These are phyloP conservation scores for Penicillium samsonianum DNA, from an alignment of 495 filamentous ascomycete species.

Conservation along the genomic window DNA sequence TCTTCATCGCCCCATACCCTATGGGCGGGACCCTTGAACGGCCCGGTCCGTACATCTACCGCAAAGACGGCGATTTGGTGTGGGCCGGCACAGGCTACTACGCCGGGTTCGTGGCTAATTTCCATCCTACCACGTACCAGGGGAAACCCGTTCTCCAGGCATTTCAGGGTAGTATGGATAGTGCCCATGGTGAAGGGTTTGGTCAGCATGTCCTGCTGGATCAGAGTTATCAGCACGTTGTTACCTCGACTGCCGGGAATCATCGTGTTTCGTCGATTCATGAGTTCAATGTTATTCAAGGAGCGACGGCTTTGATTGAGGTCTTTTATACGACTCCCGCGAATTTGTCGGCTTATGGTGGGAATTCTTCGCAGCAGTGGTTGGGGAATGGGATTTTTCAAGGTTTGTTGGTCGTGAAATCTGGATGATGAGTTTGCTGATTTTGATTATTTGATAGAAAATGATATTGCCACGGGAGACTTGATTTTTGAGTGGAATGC, in stretches of 20 bases:
- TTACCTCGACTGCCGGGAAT: conserved; percentile 42
- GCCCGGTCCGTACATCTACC: conserved; percentile 51
- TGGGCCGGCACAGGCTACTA: conserved; percentile 54
- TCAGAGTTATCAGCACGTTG: conserved; percentile 49
- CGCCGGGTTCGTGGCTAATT: conserved; percentile 45
- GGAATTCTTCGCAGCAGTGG: conserved; percentile 30
- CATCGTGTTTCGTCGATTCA: conserved; percentile 49
- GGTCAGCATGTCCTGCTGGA: conserved; percentile 48
- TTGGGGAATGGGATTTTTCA: conserved; percentile 38
- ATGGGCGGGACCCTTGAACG: conserved; percentile 24
- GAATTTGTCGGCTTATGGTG: conserved; percentile 33
- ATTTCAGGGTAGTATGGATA: conserved; percentile 51
- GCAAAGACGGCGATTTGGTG: conserved; percentile 51
- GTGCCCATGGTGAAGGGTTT: conserved; percentile 46
- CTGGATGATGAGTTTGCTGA: background rate
- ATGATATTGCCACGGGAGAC: conserved; percentile 35
- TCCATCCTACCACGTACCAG: conserved; percentile 36
- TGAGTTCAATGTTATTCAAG: conserved; percentile 49
- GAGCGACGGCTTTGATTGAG: conserved; percentile 32
- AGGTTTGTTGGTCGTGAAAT: conserved; percentile 21
- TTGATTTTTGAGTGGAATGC: conserved; percentile 41
- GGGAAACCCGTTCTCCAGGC: conserved; percentile 48
- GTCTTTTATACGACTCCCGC: conserved; percentile 25
- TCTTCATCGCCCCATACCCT: conserved; percentile 51
- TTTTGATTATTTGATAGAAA: conserved; percentile 16